These are phyloP conservation scores for Naegleria gruberi DNA, from an alignment of 208 protist genomes.

Conservation along the genomic window DNA sequence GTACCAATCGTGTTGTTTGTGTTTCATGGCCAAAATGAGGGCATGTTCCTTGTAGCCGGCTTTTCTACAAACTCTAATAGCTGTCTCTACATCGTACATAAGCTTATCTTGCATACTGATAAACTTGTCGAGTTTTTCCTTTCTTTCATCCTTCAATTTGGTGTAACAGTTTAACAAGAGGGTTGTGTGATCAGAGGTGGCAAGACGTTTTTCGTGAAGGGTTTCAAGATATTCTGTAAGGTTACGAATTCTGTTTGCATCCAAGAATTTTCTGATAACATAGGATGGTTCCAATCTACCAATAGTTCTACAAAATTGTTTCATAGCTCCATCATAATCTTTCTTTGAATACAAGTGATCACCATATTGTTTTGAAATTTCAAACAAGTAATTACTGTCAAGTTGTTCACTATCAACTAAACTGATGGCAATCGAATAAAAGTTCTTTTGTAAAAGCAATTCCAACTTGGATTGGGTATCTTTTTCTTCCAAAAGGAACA, in stretches of 20 bases:
- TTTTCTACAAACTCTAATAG: constrained; percentile 80
- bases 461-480: constrained; percentile 84
- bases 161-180: constrained; percentile 93
- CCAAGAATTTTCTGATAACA: constrained; percentile 89
- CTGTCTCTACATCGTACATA: constrained; percentile 81
- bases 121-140: constrained; percentile 70
- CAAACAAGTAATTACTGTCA: constrained; percentile 49
- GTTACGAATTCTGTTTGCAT: constrained; percentile 77
- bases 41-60: constrained; percentile 75
- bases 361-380: constrained; percentile 79
- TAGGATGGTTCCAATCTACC: constrained; percentile 86
- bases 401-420: constrained; percentile 71
- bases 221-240: constrained; percentile 84
- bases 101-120: constrained; percentile 68
- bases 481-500: constrained; percentile 69
- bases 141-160: constrained; percentile 73
- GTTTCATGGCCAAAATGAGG: constrained; percentile 64
- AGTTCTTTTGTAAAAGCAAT: constrained; percentile 85
- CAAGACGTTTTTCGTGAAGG: constrained; percentile 55
- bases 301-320: constrained; percentile 65
- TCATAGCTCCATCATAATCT: constrained; percentile 61
- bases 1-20: constrained; percentile 65
- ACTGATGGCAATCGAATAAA: constrained; percentile 79
- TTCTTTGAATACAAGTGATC: constrained; percentile 79
- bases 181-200: constrained; percentile 87